These are phyloP conservation scores for Sporothrix pseudoabietina DNA, from an alignment of 2,329 filamentous ascomycete species.

Conservation along the genomic window DNA sequence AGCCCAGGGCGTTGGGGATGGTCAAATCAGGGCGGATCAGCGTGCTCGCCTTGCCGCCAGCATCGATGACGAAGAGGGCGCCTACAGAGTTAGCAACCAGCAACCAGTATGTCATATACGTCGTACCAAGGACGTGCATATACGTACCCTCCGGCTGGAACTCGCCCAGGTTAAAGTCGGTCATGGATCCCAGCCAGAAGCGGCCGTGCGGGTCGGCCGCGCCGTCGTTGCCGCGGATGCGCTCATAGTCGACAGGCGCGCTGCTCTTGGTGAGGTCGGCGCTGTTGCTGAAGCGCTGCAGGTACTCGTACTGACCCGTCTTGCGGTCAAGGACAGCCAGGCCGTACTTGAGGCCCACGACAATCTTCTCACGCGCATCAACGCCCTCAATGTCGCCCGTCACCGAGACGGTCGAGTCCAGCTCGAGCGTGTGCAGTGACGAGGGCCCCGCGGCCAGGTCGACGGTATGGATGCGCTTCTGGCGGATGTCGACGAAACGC, in stretches of 20 bases:
- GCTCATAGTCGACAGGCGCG: constrained; percentile 46
- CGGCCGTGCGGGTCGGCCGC: constrained; percentile 76
- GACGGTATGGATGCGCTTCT: constrained; percentile 71
- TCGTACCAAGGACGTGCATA: background rate
- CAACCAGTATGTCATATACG: background rate
- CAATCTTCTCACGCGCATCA: constrained; percentile 64
- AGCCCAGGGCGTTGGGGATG: constrained; percentile 84
- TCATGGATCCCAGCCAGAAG: constrained; percentile 88
- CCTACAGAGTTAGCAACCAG: constrained; percentile 50
- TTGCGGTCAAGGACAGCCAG: constrained; percentile 73
- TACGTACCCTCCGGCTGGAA: constrained; percentile 63
- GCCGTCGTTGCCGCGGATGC: constrained; percentile 77
- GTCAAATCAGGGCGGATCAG: constrained; percentile 65
- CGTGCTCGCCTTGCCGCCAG: constrained; percentile 58
- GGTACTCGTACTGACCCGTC: constrained; percentile 56
- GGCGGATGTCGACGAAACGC: constrained; percentile 82
- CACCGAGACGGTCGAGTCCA: constrained; percentile 61
- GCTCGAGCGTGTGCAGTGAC: constrained; percentile 63
- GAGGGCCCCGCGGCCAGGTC: constrained; percentile 64
- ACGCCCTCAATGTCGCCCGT: constrained; percentile 77
- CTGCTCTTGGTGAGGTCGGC: constrained; percentile 32
- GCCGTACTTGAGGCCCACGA: constrained; percentile 79
- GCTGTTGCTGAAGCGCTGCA: constrained; percentile 51
- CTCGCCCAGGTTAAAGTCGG: constrained; percentile 62
- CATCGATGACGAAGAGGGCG: constrained; percentile 70